Percentiles rank a stretch among this genome's conserved stretches.
Conservation (phyloP, 345 rosid genomes). For the Gossypium raimondii region DNA sequence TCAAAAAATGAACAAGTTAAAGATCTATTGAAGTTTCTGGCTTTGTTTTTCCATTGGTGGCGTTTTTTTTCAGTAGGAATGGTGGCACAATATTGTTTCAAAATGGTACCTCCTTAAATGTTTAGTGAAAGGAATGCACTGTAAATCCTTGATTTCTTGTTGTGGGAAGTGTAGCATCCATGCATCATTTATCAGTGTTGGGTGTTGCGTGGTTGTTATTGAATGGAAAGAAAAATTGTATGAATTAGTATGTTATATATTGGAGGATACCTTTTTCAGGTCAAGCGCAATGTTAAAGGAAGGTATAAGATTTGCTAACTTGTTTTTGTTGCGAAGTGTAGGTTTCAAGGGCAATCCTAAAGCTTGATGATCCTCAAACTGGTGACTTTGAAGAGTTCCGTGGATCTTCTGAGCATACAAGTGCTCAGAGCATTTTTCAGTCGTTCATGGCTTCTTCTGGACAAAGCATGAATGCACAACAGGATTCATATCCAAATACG, state of each 20-base stretch:
- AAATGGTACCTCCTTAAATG: background rate
- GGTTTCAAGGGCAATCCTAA: constrained; percentile 34
- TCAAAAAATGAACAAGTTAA: background rate
- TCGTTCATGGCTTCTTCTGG: constrained; percentile 26
- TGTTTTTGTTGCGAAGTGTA: constrained; percentile 5
- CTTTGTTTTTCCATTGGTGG: background rate
- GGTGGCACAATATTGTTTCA: background rate
- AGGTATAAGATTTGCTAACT: background rate
- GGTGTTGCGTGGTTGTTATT: background rate
- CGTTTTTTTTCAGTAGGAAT: background rate
- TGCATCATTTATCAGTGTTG: background rate
- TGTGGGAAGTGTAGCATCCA: background rate
- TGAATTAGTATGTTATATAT: background rate
- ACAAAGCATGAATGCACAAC: constrained; percentile 31
- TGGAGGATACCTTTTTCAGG: background rate
- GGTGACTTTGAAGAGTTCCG: constrained; percentile 28
- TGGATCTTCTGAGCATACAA: constrained; percentile 27
- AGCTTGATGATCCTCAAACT: constrained; percentile 28
- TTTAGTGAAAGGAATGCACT: background rate
- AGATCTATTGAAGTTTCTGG: background rate
- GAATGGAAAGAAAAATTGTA: background rate
- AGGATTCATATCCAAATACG: constrained; percentile 1
- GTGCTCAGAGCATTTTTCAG: constrained; percentile 23
- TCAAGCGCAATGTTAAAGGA: background rate
- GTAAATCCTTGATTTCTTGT: background rate